A percentile compares a stretch with the other conserved stretches of the same genome.
Evolutionary conservation across 106 monocot genomes (phyloP).

Genomic region (Vanilla planifolia): DNA sequence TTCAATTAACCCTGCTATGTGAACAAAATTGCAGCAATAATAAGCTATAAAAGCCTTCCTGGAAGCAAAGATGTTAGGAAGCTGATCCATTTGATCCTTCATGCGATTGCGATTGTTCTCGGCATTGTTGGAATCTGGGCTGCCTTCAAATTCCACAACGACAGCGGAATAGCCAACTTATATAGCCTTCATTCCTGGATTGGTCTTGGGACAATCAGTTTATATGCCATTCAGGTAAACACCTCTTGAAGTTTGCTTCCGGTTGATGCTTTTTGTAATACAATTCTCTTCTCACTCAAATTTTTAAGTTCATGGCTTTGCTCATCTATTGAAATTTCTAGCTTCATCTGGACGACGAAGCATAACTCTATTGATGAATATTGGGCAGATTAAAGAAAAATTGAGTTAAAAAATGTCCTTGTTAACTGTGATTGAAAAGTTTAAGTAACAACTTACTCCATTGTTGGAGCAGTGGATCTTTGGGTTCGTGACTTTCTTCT

Average conservation of each 20-base stretch:
- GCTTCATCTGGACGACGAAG: too few relatives aligned
- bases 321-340: too few relatives aligned
- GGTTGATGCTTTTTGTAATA: not conserved
- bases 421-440: too few relatives aligned
- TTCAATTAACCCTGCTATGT: not conserved
- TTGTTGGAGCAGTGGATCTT: constrained; percentile 85
- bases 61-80: constrained; percentile 68
- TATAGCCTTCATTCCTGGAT: constrained; percentile 98
- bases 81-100: constrained; percentile 62
- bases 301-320: not conserved
- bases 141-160: constrained; percentile 88
- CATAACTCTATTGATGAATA: too few relatives aligned
- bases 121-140: constrained; percentile 73
- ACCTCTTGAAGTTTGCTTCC: not conserved
- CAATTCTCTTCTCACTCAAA: not conserved
- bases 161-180: constrained; percentile 72
- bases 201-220: constrained; percentile 68
- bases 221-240: constrained; percentile 80
- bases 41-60: constrained; percentile 74
- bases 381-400: too few relatives aligned
- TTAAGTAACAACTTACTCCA: not conserved
- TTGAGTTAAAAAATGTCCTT: too few relatives aligned
- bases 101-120: constrained; percentile 59
- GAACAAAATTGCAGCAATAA: constrained; percentile 55
- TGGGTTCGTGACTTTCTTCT: constrained; percentile 78